Evolutionary conservation across 2,329 filamentous ascomycete species (phyloP), one percentile per base, ranked within the genome.

Genomic region (Colletotrichum sp.): DNA sequence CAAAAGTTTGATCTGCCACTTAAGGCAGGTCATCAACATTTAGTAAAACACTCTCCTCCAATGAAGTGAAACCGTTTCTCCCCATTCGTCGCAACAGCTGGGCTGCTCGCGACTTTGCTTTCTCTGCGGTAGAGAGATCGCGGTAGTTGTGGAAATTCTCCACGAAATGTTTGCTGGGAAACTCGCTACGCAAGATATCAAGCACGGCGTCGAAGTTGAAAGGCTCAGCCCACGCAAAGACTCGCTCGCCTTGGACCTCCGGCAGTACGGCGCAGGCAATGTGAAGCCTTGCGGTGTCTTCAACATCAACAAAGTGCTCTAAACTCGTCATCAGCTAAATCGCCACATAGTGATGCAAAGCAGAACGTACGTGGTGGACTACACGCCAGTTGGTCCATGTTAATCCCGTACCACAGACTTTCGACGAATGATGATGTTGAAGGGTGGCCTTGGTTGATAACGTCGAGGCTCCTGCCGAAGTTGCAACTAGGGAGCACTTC

Each of bases 221-320:
- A 0, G 85, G 85, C 2, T 85, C 82, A 0, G 88, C 89, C 73
- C 88, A 90, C 1, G 84, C 91, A 79, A 92, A 91, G 9, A 93
- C 80, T 2, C 91, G 86, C 77, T 92, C 87, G 0, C 85, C 85
- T 2, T 81, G 75, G 0, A 91, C 85, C 1, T 85, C 82, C 0
- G 85, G 83, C 28, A 90, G 83, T 0, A 91, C 83, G 8, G 89
- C 82, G 0, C 87, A 90, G 4, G 88, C 87, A 5, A 92, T 83
- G 55, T 92, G 90, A 0, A 93, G 81, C 1, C 87, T 82, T 0
- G 90, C 90, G 4, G 80, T 80, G 68, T 92, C 90, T 16, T 87
- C 82, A 0, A 89, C 86, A 77, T 90, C 83, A 34, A 90, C 82
- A 79, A 82, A 87, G 80, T 87, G 84, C 80, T 84, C 87, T 90